These are phyloP conservation scores for Aspergillus unguis DNA, from an alignment of 2,329 filamentous ascomycete genomes.

Conservation along the genomic window DNA sequence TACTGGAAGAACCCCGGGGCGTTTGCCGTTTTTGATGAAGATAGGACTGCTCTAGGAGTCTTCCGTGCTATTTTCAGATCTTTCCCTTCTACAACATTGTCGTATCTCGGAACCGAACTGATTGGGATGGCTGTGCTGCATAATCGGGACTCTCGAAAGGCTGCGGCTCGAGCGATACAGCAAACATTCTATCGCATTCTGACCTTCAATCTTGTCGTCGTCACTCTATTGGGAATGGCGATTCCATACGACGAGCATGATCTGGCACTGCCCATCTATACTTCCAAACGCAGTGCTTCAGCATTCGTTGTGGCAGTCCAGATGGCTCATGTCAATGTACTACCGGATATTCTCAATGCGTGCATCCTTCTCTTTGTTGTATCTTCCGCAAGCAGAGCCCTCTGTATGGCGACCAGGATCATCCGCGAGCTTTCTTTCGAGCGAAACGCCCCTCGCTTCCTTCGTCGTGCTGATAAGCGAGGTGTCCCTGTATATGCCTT, in stretches of 20 bases:
- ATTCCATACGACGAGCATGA: slow-evolving; percentile 64
- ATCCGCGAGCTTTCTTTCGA: slow-evolving; percentile 70
- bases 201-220: slow-evolving; percentile 72
- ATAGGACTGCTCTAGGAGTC: slow-evolving; percentile 43
- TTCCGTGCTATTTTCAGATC: slow-evolving; percentile 65
- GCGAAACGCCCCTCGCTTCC: slow-evolving; percentile 66
- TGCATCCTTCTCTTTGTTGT: slow-evolving; percentile 73
- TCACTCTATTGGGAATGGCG: slow-evolving; percentile 72
- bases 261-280: slow-evolving; percentile 49
- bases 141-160: slow-evolving; percentile 71
- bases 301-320: slow-evolving; percentile 72
- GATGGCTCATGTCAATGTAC: slow-evolving; percentile 58
- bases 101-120: slow-evolving; percentile 72
- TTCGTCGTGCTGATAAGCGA: slow-evolving; percentile 64
- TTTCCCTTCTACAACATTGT: slow-evolving; percentile 72
- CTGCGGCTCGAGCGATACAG: slow-evolving; percentile 71
- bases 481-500: slow-evolving; percentile 69
- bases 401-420: slow-evolving; percentile 70
- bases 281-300: slow-evolving; percentile 55
- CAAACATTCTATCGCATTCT: slow-evolving; percentile 77
- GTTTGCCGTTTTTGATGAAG: slow-evolving; percentile 39
- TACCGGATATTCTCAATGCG: slow-evolving; percentile 68
- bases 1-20: slow-evolving; percentile 63
- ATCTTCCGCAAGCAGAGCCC: slow-evolving; percentile 70
- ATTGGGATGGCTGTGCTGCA: slow-evolving; percentile 73